Percentiles rank a stretch among this genome's conserved stretches.
phyloP scores from a whole-genome alignment of 164 flowering plant species.

The Liriodendron chinense region DNA sequence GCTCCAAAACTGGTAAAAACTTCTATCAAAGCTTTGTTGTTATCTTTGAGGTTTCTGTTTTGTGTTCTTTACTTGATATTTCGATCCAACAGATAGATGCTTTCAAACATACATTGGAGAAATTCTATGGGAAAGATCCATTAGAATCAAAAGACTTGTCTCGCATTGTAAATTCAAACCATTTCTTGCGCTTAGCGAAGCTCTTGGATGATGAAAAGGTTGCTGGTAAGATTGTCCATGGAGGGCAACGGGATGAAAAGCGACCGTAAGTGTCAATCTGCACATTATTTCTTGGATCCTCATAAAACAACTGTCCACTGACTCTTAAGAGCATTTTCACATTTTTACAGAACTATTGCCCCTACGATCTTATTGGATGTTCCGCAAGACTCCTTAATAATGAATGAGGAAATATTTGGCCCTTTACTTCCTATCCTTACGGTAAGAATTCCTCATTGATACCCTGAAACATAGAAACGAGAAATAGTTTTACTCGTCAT shows the following conservation, averaged over 20 bases:
- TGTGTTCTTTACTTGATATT: background rate
- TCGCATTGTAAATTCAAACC: slow-evolving; percentile 68
- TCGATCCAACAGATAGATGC: slow-evolving; percentile 49
- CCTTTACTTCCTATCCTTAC: slow-evolving; percentile 86
- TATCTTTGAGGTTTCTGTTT: background rate
- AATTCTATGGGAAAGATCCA: slow-evolving; percentile 71
- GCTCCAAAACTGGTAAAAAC: slow-evolving; percentile 66
- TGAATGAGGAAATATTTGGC: slow-evolving; percentile 95
- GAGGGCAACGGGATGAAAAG: slow-evolving; percentile 65
- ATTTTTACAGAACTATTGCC: slow-evolving; percentile 61
- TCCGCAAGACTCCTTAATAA: slow-evolving; percentile 75
- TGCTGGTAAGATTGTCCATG: slow-evolving; percentile 63
- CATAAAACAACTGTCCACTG: background rate
- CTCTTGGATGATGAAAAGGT: slow-evolving; percentile 78
- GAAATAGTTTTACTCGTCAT: background rate
- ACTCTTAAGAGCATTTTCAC: background rate
- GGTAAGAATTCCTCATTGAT: slow-evolving; percentile 32
- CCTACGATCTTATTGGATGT: slow-evolving; percentile 87
- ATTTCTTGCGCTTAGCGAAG: slow-evolving; percentile 63
- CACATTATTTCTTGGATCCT: background rate
- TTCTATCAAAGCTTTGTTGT: background rate
- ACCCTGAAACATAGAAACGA: background rate
- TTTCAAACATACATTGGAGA: slow-evolving; percentile 50
- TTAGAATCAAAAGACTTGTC: slow-evolving; percentile 72
- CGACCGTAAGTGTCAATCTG: slow-evolving; percentile 48